Evolutionary conservation across 257 asterid species (phyloP).

Genomic region (Mentha longifolia): DNA sequence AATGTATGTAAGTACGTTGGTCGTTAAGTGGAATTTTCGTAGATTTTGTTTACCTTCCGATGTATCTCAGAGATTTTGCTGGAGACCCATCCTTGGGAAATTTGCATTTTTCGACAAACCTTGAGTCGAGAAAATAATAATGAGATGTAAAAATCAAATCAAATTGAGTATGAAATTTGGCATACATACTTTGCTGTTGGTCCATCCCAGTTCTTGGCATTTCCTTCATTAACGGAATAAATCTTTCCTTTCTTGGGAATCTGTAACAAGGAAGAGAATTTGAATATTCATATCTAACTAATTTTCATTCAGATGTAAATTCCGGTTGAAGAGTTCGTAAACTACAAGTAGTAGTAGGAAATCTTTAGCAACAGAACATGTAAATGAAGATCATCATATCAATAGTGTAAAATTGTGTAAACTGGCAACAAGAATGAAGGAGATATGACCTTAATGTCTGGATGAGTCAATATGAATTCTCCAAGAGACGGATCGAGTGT

Average conservation of each 20-base stretch:
- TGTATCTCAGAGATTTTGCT: conserved; percentile 91
- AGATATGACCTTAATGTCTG: conserved; percentile 77
- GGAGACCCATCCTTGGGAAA: conserved; percentile 88
- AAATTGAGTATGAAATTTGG: not conserved
- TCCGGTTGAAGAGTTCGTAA: not conserved
- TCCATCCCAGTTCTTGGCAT: conserved; percentile 91
- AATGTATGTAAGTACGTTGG: not conserved
- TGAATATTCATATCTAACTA: not conserved
- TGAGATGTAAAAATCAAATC: conserved; percentile 14
- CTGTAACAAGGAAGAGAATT: conserved; percentile 42
- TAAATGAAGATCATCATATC: not conserved
- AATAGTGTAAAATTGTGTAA: not conserved
- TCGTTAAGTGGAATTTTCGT: not conserved
- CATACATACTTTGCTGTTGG: conserved; percentile 77
- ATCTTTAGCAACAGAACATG: too few species aligned
- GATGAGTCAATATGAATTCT: conserved; percentile 95
- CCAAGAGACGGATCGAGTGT: conserved; percentile 98
- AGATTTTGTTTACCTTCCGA: conserved; percentile 78
- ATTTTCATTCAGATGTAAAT: not conserved
- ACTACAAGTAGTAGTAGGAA: too few species aligned
- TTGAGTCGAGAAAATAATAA: conserved; percentile 36
- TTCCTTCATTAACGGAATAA: conserved; percentile 96
- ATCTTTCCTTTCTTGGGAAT: conserved; percentile 85
- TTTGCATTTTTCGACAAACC: conserved; percentile 88
- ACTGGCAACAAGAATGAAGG: conserved; percentile 17